Evolutionary conservation across 2,329 filamentous ascomycete genomes (phyloP).

Genomic region (Fusarium buharicum): DNA sequence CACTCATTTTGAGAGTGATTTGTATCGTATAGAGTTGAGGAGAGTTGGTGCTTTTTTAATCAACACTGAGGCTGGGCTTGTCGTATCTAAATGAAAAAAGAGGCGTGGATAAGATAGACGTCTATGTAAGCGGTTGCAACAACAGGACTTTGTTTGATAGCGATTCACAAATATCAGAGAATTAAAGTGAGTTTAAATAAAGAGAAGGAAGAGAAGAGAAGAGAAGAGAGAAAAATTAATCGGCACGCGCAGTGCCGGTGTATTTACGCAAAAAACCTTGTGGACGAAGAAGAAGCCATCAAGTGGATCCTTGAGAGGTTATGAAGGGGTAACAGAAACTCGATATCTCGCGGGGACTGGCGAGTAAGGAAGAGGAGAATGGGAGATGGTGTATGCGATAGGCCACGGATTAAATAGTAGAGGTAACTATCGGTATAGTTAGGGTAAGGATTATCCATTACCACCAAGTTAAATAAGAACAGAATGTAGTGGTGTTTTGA

Average conservation of each 20-base stretch:
- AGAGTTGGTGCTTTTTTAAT: background rate
- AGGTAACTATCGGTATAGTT: background rate
- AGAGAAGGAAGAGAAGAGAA: background rate
- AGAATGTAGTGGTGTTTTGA: slow-evolving; percentile 24
- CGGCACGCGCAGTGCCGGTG: slow-evolving; percentile 26
- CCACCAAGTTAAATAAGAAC: background rate
- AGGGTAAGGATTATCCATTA: background rate
- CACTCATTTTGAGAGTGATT: slow-evolving; percentile 25
- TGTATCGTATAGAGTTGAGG: too few relatives aligned
- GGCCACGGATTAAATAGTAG: background rate
- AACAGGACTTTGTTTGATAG: too few relatives aligned
- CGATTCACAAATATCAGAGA: background rate
- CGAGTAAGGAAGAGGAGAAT: slow-evolving; percentile 33
- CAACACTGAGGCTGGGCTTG: background rate
- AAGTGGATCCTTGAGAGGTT: slow-evolving; percentile 47
- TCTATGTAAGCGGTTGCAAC: slow-evolving; percentile 7
- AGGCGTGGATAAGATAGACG: slow-evolving; percentile 17
- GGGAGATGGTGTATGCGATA: slow-evolving; percentile 29
- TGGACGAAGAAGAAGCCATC: slow-evolving; percentile 39
- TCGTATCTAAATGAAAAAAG: slow-evolving; percentile 20
- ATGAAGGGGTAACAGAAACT: slow-evolving; percentile 49
- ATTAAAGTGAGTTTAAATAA: background rate
- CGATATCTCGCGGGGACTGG: slow-evolving; percentile 40
- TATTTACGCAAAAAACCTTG: slow-evolving; percentile 36
- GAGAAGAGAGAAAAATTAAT: slow-evolving; percentile 26